Percentiles rank a stretch among this genome's conserved stretches.
Conservation (phyloP, 116 monocot species). For the Posidonia oceanica region DNA sequence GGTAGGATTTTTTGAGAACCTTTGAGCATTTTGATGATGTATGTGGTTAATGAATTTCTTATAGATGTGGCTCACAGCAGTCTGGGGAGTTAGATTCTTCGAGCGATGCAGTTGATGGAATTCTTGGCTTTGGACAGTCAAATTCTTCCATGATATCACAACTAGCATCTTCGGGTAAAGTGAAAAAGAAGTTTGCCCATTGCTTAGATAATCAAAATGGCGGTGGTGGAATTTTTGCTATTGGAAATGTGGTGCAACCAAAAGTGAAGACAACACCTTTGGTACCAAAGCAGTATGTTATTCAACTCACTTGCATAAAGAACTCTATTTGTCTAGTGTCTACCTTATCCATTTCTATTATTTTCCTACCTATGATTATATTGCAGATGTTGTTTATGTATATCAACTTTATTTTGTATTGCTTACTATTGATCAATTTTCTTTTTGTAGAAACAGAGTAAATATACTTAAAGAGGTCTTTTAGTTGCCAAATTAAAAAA, state of each 20-base stretch:
- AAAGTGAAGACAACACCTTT: constrained; percentile 85
- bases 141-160: constrained; percentile 90
- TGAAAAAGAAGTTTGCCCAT: constrained; percentile 74
- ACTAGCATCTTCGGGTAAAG: constrained; percentile 71
- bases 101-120: constrained; percentile 74
- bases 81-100: constrained; percentile 74
- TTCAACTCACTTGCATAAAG: background rate
- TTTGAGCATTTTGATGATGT: background rate
- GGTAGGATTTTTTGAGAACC: background rate
- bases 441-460: no score
- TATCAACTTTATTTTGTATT: background rate
- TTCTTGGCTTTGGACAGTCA: constrained; percentile 93
- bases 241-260: constrained; percentile 80
- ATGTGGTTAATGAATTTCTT: constrained; percentile 1
- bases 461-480: no score
- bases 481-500: no score
- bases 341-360: constrained; percentile 3
- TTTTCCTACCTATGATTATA: background rate
- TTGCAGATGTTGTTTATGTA: background rate
- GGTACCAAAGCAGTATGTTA: constrained; percentile 72
- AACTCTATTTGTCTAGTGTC: background rate
- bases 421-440: no score
- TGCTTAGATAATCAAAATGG: constrained; percentile 77
- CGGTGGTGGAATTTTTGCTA: constrained; percentile 84
- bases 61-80: constrained; percentile 50